These are phyloP conservation scores for Pseudozyma sp. DNA, from an alignment of 1,284 basidiomycete genomes.

Conservation along the genomic window DNA sequence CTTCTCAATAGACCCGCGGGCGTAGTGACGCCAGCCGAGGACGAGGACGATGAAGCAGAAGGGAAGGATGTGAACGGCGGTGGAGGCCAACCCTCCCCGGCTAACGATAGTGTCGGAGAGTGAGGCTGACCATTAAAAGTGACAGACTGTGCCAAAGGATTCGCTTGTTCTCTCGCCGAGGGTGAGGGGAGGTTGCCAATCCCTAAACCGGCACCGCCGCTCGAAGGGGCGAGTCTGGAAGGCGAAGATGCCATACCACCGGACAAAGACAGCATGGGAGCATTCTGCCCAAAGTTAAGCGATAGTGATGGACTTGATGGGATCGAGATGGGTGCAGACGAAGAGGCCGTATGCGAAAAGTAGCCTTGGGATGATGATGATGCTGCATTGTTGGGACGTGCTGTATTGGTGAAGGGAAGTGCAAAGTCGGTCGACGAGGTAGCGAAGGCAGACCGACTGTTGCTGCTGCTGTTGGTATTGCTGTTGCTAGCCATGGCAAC, in stretches of 20 bases:
- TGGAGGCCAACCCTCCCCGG: slow-evolving; percentile 38
- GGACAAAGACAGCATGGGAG: slow-evolving; percentile 20
- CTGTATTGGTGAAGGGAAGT: slow-evolving; percentile 22
- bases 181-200: slow-evolving; percentile 35
- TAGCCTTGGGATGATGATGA: slow-evolving; percentile 7
- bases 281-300: slow-evolving; percentile 13
- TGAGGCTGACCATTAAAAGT: slow-evolving; percentile 20
- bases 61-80: slow-evolving; percentile 14
- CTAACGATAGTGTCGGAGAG: slow-evolving; percentile 24
- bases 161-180: slow-evolving; percentile 28
- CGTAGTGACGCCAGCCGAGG: slow-evolving; percentile 14
- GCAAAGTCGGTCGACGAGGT: slow-evolving; percentile 51
- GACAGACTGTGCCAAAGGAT: slow-evolving; percentile 10
- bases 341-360: slow-evolving; percentile 20
- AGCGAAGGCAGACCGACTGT: slow-evolving; percentile 24
- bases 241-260: slow-evolving; percentile 6
- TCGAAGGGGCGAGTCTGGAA: slow-evolving; percentile 11
- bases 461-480: neutral
- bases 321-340: slow-evolving; percentile 28
- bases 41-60: slow-evolving; percentile 22
- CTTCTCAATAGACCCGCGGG: slow-evolving; percentile 29
- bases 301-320: slow-evolving; percentile 32
- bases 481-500: slow-evolving; percentile 17
- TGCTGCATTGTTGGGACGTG: slow-evolving; percentile 4
- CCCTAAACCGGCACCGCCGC: slow-evolving; percentile 19